phyloP scores from a whole-genome alignment of 1,284 basidiomycete genomes.

The Heterobasidion occidentale region DNA sequence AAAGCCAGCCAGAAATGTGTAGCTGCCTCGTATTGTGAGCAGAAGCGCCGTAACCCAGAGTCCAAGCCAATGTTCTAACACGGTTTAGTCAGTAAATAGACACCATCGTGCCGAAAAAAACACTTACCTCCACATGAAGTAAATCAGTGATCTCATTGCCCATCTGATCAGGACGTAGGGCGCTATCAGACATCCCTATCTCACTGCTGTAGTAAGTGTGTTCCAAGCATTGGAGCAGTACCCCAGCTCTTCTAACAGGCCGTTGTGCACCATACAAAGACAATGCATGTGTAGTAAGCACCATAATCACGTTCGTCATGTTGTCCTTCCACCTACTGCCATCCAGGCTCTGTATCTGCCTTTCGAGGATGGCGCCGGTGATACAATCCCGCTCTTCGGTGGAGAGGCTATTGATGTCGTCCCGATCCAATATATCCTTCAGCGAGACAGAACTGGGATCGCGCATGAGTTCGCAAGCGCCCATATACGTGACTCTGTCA shows the following conservation, averaged over 20 bases:
- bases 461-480: conserved; percentile 54
- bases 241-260: conserved; percentile 47
- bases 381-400: conserved; percentile 18
- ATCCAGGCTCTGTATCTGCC: conserved; percentile 49
- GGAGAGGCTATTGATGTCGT: not conserved
- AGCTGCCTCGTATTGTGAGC: conserved; percentile 39
- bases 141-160: conserved; percentile 34
- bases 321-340: conserved; percentile 47
- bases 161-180: conserved; percentile 20
- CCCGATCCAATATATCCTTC: conserved; percentile 13
- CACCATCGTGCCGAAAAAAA: not conserved
- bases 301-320: conserved; percentile 28
- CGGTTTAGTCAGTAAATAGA: not conserved
- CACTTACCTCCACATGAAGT: conserved; percentile 31
- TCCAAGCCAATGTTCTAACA: conserved; percentile 36
- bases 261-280: conserved; percentile 39
- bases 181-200: too few relatives aligned
- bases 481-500: conserved; percentile 59
- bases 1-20: conserved; percentile 59
- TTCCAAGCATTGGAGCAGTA: conserved; percentile 44
- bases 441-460: conserved; percentile 39
- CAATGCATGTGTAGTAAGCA: conserved; percentile 41
- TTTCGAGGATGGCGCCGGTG: conserved; percentile 49
- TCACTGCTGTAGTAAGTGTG: conserved; percentile 37
- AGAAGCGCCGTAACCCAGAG: conserved; percentile 26